phyloP scores from a whole-genome alignment of 225 moss, liverwort and hornwort species.

The Anthoceros angustus region DNA sequence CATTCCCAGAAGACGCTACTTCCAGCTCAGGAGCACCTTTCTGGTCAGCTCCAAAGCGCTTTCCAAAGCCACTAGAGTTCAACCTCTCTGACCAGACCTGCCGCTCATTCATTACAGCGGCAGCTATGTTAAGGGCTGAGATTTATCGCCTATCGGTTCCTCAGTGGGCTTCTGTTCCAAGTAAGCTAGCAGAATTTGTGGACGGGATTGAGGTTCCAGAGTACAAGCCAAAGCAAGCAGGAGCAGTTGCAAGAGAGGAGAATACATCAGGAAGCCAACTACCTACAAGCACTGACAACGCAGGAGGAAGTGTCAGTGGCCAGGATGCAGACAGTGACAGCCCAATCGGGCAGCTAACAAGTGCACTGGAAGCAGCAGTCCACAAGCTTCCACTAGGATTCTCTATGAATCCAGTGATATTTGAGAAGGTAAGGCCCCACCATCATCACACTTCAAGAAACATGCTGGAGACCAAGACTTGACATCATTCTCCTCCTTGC shows the following conservation, averaged over 20 bases:
- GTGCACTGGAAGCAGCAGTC: no score
- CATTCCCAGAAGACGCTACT: slow-evolving; percentile 34
- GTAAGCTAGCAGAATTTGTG: slow-evolving; percentile 29
- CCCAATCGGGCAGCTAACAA: no score
- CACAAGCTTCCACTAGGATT: no score
- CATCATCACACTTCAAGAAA: no score
- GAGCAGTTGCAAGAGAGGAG: slow-evolving; percentile 39
- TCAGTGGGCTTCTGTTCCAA: slow-evolving; percentile 31
- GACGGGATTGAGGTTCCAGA: slow-evolving; percentile 25
- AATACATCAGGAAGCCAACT: slow-evolving; percentile 27
- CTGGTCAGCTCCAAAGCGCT: slow-evolving; percentile 57
- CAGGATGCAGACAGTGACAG: no score
- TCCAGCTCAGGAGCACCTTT: slow-evolving; percentile 42
- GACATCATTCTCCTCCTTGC: not conserved
- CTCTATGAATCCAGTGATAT: no score
- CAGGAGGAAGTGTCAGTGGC: slow-evolving; percentile 6
- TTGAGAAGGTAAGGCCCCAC: no score
- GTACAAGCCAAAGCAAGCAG: slow-evolving; percentile 41
- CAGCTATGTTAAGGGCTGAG: slow-evolving; percentile 35
- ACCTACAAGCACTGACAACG: slow-evolving; percentile 31
- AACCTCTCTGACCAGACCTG: slow-evolving; percentile 26
- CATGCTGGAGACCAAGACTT: not conserved
- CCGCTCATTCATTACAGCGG: slow-evolving; percentile 36
- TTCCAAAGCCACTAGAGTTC: slow-evolving; percentile 44
- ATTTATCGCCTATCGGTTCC: slow-evolving; percentile 30